Evolutionary conservation across 257 asterid genomes (phyloP).

Genomic region (Jaltomata sinuosa): DNA sequence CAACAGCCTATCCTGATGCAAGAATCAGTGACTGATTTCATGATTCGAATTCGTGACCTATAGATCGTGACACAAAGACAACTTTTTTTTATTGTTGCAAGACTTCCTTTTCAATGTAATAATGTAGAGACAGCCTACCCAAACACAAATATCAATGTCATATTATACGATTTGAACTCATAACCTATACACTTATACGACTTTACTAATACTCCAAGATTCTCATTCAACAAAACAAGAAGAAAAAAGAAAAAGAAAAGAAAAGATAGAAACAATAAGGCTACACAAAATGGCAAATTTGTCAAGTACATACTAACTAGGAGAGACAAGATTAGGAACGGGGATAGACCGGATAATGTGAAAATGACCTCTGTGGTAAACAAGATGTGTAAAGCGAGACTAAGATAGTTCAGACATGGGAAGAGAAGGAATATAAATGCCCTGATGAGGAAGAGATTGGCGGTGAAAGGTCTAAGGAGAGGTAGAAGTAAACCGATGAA

Average conservation of each 20-base stretch:
- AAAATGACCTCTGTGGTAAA: neutral
- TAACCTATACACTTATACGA: neutral
- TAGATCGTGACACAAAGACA: neutral
- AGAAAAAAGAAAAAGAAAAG: too few species aligned
- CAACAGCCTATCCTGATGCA: neutral
- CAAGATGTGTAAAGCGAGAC: neutral
- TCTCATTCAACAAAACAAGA: neutral
- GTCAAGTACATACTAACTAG: neutral
- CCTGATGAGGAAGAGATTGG: neutral
- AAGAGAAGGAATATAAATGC: neutral
- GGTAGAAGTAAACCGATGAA: too few species aligned
- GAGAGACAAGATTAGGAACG: neutral
- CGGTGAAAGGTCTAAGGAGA: too few species aligned
- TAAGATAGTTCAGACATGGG: too few species aligned
- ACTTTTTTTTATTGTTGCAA: too few species aligned
- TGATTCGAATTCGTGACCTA: too few species aligned
- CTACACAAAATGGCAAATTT: neutral
- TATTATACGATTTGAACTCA: neutral
- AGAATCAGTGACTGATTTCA: neutral
- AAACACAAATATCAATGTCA: neutral
- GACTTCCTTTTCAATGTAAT: too few species aligned
- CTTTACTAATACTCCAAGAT: too few species aligned
- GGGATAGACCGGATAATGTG: neutral
- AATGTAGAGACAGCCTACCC: neutral
- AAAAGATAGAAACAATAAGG: neutral